Evolutionary conservation across 164 flowering plant species (phyloP), one percentile per base, ranked within the genome.

Genomic region (Tetracentron sinense): DNA sequence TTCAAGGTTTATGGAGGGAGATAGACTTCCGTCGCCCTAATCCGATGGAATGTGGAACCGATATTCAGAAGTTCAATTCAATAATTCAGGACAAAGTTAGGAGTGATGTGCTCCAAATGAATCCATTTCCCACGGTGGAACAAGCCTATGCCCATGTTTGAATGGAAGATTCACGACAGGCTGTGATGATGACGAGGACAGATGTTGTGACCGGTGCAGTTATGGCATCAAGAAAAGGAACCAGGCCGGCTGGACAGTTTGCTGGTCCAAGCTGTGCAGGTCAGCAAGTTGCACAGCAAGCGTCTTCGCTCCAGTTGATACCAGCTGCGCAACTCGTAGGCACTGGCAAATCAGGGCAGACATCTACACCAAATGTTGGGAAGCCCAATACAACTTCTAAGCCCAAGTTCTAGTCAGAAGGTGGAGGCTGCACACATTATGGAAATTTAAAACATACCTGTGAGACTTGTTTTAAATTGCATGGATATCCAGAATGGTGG

Each of bases 401-500:
- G 42, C 3, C 54, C 6, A 55, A 55, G 33, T 31, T 3, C 15
- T 22, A 28, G 29, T 15, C 35, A 5, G 58, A 55, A 16, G 58
- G 58, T 16, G 22, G 58, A 17, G 38, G 38, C 4, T 55, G 58
- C 44, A 38, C 44, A 38, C 44, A 38, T 16, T 3, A 10, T 38
- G 44, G 44, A 16, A 28, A 55, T 30, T 28, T 16, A 1, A n/a
- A 30, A 55, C 20, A 30, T 55, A 30, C 38, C 21, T 4, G 42
- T 11, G n/a, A 55, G n/a, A 55, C 38, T 3, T 30, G 42, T n/a
- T 28, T 38, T 38, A 38, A 38, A 16, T 16, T 38, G 17, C 42
- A 55, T 29, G 58, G 58, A 20, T 55, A 55, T 55, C 58, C 58
- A 27, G 33, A 55, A 6, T 27, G 58, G 58, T 55, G 58, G 58